These are phyloP conservation scores for Cystobasidium onofrii DNA, from an alignment of 768 basidiomycete genomes.

Conservation along the genomic window DNA sequence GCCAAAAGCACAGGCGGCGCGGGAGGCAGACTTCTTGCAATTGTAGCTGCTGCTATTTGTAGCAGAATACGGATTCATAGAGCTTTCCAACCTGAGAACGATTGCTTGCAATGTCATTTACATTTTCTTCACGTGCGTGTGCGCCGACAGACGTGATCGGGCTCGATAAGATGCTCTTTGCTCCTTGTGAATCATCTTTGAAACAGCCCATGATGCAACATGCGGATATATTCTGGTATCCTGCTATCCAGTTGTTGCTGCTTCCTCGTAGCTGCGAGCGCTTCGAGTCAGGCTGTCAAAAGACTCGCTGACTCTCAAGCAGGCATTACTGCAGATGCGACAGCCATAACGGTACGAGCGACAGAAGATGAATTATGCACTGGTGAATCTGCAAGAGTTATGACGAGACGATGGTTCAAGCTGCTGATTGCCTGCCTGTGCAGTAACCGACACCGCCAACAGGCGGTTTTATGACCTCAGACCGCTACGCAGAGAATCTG, in stretches of 20 bases:
- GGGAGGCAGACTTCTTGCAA: neutral
- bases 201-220: neutral
- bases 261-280: neutral
- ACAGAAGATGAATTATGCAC: neutral
- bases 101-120: too few species aligned
- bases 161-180: too few species aligned
- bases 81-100: too few species aligned
- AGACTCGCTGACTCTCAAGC: neutral
- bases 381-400: neutral
- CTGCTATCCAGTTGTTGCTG: neutral
- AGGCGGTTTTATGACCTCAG: conserved; percentile 18
- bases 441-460: conserved; percentile 16
- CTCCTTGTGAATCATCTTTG: too few species aligned
- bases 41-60: too few species aligned
- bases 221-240: neutral
- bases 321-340: neutral
- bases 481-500: neutral
- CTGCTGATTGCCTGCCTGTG: neutral
- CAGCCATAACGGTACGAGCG: neutral
- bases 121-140: too few species aligned
- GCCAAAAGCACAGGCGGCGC: neutral
- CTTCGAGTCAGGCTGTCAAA: neutral
- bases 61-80: too few species aligned
- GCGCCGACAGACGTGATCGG: neutral
- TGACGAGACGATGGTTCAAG: neutral